Evolutionary conservation across 2,329 filamentous ascomycete species (phyloP).

Genomic region (Trichoderma gracile): DNA sequence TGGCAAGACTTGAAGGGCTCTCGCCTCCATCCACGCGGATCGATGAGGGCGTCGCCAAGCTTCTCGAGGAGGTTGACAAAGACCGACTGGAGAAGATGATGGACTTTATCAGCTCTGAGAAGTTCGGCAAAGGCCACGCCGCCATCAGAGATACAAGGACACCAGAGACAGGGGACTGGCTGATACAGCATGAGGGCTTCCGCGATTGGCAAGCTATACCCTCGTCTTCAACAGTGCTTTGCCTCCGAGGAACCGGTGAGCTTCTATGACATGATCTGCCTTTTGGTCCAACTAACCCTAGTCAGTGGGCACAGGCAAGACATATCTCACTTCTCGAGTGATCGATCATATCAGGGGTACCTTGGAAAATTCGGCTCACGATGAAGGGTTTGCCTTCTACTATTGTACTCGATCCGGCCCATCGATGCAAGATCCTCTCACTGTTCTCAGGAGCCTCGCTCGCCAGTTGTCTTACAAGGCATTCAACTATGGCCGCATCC

Average conservation of each 20-base stretch:
- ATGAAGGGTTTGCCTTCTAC: slow-evolving; percentile 29
- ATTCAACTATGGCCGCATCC: not conserved
- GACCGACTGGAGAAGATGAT: not conserved
- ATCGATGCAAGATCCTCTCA: slow-evolving; percentile 23
- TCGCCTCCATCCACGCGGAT: not conserved
- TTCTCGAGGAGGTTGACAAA: not conserved
- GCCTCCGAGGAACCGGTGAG: slow-evolving; percentile 19
- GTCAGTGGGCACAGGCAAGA: slow-evolving; percentile 24
- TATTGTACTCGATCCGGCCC: slow-evolving; percentile 28
- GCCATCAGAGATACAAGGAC: not conserved
- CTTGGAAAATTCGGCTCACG: not conserved
- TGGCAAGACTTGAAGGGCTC: not conserved
- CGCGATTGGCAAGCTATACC: slow-evolving; percentile 6
- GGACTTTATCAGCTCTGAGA: slow-evolving; percentile 13
- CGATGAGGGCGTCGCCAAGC: not conserved
- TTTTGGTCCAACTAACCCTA: not conserved
- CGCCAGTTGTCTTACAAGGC: slow-evolving; percentile 26
- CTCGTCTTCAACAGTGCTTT: slow-evolving; percentile 18
- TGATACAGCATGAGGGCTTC: slow-evolving; percentile 6
- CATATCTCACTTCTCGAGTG: slow-evolving; percentile 21
- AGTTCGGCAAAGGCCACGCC: slow-evolving; percentile 3
- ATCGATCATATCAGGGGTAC: slow-evolving; percentile 1
- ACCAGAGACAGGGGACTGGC: slow-evolving; percentile 8
- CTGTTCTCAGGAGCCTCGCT: slow-evolving; percentile 27
- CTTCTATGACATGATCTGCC: not conserved